Evolutionary conservation across 2,329 filamentous ascomycete genomes (phyloP).

Genomic region (Exophiala spinifera): DNA sequence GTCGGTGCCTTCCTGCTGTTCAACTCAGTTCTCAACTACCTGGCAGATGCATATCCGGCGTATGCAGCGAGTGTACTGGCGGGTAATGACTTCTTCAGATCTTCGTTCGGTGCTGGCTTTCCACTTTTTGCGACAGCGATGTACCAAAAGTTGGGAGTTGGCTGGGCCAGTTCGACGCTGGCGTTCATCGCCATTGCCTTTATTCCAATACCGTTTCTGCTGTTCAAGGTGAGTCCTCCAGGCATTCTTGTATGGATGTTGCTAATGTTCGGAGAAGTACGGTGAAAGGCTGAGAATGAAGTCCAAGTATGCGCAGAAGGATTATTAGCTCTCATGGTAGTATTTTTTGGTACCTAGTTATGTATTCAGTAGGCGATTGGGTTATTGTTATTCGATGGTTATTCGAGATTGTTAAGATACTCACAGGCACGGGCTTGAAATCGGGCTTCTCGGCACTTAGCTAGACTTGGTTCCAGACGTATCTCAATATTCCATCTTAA

Average conservation of each 20-base stretch:
- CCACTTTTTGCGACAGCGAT: constrained; percentile 36
- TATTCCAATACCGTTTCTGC: constrained; percentile 30
- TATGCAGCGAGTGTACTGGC: constrained; percentile 42
- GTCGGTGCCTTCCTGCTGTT: constrained; percentile 33
- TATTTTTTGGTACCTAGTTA: neutral
- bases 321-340: constrained; percentile 17
- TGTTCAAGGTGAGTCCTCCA: constrained; percentile 10
- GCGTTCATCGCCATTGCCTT: constrained; percentile 37
- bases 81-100: constrained; percentile 40
- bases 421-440: no score
- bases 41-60: constrained; percentile 31
- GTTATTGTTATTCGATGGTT: no score
- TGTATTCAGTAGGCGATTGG: no score
- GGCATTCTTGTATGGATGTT: neutral
- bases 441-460: no score
- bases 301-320: constrained; percentile 20
- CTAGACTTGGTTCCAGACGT: no score
- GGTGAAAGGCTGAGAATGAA: constrained; percentile 12
- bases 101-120: constrained; percentile 39
- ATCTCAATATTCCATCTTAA: no score
- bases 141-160: constrained; percentile 36
- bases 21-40: constrained; percentile 29
- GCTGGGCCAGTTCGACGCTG: constrained; percentile 38
- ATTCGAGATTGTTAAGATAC: no score
- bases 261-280: constrained; percentile 8